Evolutionary conservation across 164 flowering plant genomes (phyloP), one percentile per base, ranked within the genome.

Genomic region (Malania oleifera): DNA sequence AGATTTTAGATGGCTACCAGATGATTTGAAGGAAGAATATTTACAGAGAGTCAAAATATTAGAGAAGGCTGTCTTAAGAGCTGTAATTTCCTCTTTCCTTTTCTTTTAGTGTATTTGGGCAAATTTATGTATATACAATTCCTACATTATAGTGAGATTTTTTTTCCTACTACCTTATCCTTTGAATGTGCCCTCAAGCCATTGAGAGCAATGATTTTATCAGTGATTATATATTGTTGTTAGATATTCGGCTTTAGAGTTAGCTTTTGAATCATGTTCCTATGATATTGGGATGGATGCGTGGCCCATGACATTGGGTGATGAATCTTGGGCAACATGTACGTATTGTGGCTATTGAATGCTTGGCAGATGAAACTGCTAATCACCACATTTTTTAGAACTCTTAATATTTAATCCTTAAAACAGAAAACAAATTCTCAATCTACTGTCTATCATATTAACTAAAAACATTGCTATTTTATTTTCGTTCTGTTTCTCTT

Each of bases 41-140:
- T 52, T 66, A 55, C 74, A 70, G 62, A 77, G 68, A 54, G 78
- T 72, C 49, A 74, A 69, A 66, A 40, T 69, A 37, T 71, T 84
- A 52, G 88, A 91, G 67, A 79, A 80, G 67, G 86, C 89, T 44
- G 65, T 86, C 24, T 55, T 81, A 51, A 77, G 79, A 86, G 86
- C 96, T 70, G 97, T 91, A 77, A 82, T 58, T 52, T 25, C 29
- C 50, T 34, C 46, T 20, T 17, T 43, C 9, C 18, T 22, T 17
- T 43, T 6, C 46, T 17, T 18, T 43, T 17, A 17, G 18, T 43
- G 46, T 17, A 17, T n/a, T n/a, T 4, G 5, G 14, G 18, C 5
- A 43, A 22, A 5, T 17, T 1, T 0, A 43, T n/a, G 13, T 38
- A 12, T 38, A 15, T 7, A 12, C 13, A 5, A 1, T 38, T 38